Evolutionary conservation across 2,329 filamentous ascomycete genomes (phyloP), one percentile per base, ranked within the genome.

Genomic region (Didymella exigua): DNA sequence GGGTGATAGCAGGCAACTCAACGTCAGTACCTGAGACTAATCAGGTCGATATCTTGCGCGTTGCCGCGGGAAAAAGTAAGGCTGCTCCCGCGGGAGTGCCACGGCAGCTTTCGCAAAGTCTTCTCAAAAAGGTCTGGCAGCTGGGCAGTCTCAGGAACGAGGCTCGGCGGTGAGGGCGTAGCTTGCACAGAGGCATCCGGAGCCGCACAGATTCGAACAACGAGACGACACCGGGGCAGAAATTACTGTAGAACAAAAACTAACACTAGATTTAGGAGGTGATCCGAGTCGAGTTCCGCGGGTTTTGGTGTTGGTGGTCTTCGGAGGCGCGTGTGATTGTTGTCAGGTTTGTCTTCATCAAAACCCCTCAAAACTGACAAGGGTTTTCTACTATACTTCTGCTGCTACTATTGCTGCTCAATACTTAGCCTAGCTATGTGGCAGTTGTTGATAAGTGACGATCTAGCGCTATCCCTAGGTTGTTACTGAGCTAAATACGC

Each of bases 111-210:
- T 56, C 54, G 54, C 54, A 56, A 56, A 48, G 47, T 56, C 48
- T 56, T 34, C 54, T 56, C 54, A 13, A 56, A 43, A n/a, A 42
- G 48, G 54, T 56, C 21, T 56, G 47, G 54, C 43, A 52, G 47
- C 54, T 46, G 54, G 54, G 46, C 52, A 47, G 30, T 50, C 46
- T 47, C 52, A 55, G 52, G 52, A 50, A 55, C 52, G 27, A 45
- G 52, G 46, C 40, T 49, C 34, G 45, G 52, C 40, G 41, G 30
- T 42, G 31, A 23, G 36, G 52, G 52, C 52, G 31, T 55, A 31
- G 46, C 41, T 33, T 33, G 48, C 23, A 46, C 26, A 14, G 16
- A 30, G 34, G 45, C 45, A 36, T n/a, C n/a, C n/a, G n/a, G n/a
- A n/a, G n/a, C n/a, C n/a, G n/a, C n/a, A 18, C 26, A 37, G 18